A percentile compares a stretch with the other conserved stretches of the same genome.
These are phyloP conservation scores for Salvia hispanica DNA, from an alignment of 257 asterid species.

Conservation along the genomic window DNA sequence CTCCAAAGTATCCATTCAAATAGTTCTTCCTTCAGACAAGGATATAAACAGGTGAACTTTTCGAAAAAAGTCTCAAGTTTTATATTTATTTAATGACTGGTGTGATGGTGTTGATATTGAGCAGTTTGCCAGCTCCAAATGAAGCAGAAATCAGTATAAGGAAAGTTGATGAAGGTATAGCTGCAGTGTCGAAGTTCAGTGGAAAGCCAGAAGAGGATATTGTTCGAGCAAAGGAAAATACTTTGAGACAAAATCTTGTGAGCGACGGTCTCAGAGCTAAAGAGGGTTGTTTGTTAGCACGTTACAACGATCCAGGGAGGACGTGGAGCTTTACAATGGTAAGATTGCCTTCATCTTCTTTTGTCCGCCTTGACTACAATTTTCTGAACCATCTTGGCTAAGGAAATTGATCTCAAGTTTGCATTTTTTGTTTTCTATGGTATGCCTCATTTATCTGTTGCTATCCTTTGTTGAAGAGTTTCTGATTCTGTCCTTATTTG, in stretches of 20 bases:
- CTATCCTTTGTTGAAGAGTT: background rate
- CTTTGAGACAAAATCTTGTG: constrained; percentile 46
- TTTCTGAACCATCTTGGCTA: background rate
- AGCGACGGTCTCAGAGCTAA: constrained; percentile 62
- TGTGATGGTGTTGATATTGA: constrained; percentile 18
- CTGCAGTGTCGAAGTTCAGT: constrained; percentile 80
- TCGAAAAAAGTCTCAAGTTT: background rate
- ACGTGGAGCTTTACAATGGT: constrained; percentile 80
- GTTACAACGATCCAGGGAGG: constrained; percentile 89
- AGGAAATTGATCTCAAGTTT: no score
- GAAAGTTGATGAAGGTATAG: constrained; percentile 75
- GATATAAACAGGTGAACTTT: constrained; percentile 65
- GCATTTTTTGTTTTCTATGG: background rate
- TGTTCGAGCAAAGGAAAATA: constrained; percentile 65
- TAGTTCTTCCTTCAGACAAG: constrained; percentile 77
- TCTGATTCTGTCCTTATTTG: constrained; percentile 15
- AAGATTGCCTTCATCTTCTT: constrained; percentile 4
- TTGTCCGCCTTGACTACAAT: background rate
- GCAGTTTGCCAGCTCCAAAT: constrained; percentile 80
- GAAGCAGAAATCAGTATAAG: constrained; percentile 61
- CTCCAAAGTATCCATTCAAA: constrained; percentile 72
- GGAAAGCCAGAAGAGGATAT: constrained; percentile 74
- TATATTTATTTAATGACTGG: background rate
- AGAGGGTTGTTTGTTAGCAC: constrained; percentile 74
- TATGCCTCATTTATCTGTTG: background rate